Evolutionary conservation across 2,329 filamentous ascomycete genomes (phyloP), one percentile per base, ranked within the genome.

Genomic region (Chaetomiaceae sp.): DNA sequence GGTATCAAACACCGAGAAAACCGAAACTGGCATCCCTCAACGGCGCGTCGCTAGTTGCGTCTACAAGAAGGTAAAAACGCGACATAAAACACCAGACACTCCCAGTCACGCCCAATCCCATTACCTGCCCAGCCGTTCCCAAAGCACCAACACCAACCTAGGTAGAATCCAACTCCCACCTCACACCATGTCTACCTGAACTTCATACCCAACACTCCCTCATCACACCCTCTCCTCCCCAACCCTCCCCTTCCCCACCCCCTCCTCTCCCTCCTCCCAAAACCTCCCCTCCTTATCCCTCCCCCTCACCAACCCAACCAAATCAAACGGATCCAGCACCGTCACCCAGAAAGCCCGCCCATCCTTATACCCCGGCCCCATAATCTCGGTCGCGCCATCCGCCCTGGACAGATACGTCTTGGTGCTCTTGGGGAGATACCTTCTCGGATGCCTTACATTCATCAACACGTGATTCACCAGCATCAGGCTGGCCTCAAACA

Each of bases 401-500:
- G 82, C 78, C 68, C 7, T 63, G 1, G 71, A 70, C 3, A 83
- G 71, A 60, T 80, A 81, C 5, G 77, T 70, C 54, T 73, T 76
- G 42, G 73, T 72, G 54, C 69, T 73, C 54, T 67, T 61, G 0
- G 80, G 81, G 17, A 83, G 65, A 59, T 71, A 80, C 27, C 69
- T 69, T 33, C 79, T 70, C 20, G 80, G 79, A 57, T 82, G 76
- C 4, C 74, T 67, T 3, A 71, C 36, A 54, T 81, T 83, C 59
- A 83, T 61, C 29, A 71, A 64, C 9, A 70, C 69, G 4, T 38
- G 33, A 59, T 83, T 83, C 40, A 61, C 37, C 1, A 82, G 59
- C 80, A 83, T 83, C 12, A 81, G 63, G 0, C 63, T 58, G 1
- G 72, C 76, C 66, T 84, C 80, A 54, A 83, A 83, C 19, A 82